Conservation (phyloP, 2,329 filamentous ascomycete genomes). For the Delphinella strobiligena region DNA sequence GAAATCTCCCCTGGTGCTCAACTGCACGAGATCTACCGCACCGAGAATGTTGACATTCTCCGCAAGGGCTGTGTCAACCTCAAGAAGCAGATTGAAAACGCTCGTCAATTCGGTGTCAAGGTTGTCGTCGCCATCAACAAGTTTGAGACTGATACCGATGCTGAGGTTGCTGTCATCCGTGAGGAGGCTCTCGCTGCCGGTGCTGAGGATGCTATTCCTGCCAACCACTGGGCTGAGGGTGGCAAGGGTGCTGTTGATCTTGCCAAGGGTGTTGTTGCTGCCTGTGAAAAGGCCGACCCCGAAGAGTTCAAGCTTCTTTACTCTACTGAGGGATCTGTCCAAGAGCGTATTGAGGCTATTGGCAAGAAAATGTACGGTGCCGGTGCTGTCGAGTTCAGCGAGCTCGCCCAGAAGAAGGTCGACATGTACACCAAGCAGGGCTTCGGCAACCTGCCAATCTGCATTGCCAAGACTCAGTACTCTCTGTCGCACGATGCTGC, state of each 20-base stretch:
- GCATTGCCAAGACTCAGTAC: slow-evolving; percentile 97
- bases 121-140: slow-evolving; percentile 97
- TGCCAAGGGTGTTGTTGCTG: slow-evolving; percentile 73
- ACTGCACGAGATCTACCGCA: slow-evolving; percentile 77
- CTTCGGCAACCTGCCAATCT: slow-evolving; percentile 86
- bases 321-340: slow-evolving; percentile 61
- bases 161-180: slow-evolving; percentile 77
- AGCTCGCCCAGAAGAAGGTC: slow-evolving; percentile 89
- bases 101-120: slow-evolving; percentile 76
- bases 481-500: slow-evolving; percentile 85
- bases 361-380: slow-evolving; percentile 93
- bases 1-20: slow-evolving; percentile 78
- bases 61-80: slow-evolving; percentile 87
- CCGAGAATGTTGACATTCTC: slow-evolving; percentile 87
- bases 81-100: slow-evolving; percentile 88
- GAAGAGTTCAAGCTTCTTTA: slow-evolving; percentile 84
- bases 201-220: slow-evolving; percentile 82
- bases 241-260: slow-evolving; percentile 82
- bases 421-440: slow-evolving; percentile 89
- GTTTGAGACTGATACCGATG: slow-evolving; percentile 86
- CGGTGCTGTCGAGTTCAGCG: slow-evolving; percentile 77
- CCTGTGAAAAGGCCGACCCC: slow-evolving; percentile 61
- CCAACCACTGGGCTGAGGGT: slow-evolving; percentile 95
- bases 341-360: slow-evolving; percentile 84
- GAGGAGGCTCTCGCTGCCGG: slow-evolving; percentile 87